These are phyloP conservation scores for Emergomyces pasteurianus DNA, from an alignment of 2,329 filamentous ascomycete species.

Conservation along the genomic window DNA sequence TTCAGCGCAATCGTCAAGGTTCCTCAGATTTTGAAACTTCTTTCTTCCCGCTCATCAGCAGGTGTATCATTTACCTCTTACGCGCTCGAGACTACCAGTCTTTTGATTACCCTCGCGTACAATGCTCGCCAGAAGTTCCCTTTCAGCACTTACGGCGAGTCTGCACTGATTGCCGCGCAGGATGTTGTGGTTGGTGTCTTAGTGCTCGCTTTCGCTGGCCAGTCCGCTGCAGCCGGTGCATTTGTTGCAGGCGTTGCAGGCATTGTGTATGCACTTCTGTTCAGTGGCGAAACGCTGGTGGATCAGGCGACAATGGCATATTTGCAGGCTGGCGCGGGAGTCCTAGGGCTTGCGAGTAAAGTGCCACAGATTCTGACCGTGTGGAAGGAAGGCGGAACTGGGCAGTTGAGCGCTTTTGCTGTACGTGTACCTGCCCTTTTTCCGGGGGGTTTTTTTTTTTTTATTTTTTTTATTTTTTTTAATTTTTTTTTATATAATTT, in stretches of 20 bases:
- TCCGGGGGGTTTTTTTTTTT: too few relatives aligned
- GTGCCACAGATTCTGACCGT: conserved; percentile 85
- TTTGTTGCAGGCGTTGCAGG: conserved; percentile 68
- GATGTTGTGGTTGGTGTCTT: conserved; percentile 81
- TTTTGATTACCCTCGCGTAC: conserved; percentile 84
- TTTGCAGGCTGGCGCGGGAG: conserved; percentile 73
- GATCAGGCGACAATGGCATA: conserved; percentile 56
- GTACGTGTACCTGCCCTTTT: conserved; percentile 44
- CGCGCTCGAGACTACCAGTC: conserved; percentile 77
- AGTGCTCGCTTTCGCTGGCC: conserved; percentile 72
- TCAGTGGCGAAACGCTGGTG: conserved; percentile 45
- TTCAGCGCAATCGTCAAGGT: conserved; percentile 90
- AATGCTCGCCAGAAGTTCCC: conserved; percentile 84
- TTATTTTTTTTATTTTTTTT: not conserved
- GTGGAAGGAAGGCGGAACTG: conserved; percentile 73
- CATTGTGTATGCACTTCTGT: conserved; percentile 59
- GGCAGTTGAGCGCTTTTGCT: conserved; percentile 91
- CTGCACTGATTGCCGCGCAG: conserved; percentile 79
- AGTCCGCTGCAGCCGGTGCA: conserved; percentile 54
- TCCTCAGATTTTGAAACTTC: conserved; percentile 88
- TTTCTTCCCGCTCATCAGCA: conserved; percentile 64
- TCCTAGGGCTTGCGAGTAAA: conserved; percentile 79
- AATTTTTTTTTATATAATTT: not conserved
- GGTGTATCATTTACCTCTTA: conserved; percentile 87
- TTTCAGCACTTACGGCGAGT: conserved; percentile 95